Evolutionary conservation across 2,329 filamentous ascomycete genomes (phyloP), one percentile per base, ranked within the genome.

Genomic region (Ophiostoma tasmaniense): DNA sequence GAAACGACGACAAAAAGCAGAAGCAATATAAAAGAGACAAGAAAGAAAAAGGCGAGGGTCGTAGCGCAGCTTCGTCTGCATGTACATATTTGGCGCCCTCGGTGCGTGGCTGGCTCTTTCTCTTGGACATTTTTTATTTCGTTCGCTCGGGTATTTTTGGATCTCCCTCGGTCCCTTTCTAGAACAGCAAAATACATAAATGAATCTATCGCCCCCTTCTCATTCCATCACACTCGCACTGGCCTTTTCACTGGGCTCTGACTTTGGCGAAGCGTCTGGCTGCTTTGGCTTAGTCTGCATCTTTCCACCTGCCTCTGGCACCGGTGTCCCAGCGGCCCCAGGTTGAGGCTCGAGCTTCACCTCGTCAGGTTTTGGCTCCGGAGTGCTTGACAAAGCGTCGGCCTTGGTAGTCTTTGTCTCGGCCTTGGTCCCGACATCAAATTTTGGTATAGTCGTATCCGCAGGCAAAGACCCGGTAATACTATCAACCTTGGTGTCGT

Each of bases 131-230:
- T 61, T 61, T 61, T 61, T 61, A 61, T 61, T 59, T 61, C 55
- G 25, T 61, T 61, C 25, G 64, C 55, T 66, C 55, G 68, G 68
- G 68, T 69, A 67, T 69, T 64, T 22, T 61, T 61, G 55, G 55
- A 61, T 61, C 55, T 61, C 55, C 25, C 59, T 68, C 35, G 62
- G 33, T 66, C 68, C 64, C 35, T 61, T 25, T 61, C 55, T 64
- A 66, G 14, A 64, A 67, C 52, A 66, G 33, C 33, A 68, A 66
- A 55, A 35, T 67, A 69, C 42, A 55, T 42, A 17, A 35, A 67
- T 35, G 30, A 22, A 64, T 64, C 30, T n/a, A 64, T 28, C 65
- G 55, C 42, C n/a, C 14, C 11, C 64, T 55, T 42, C 64, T 55
- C 39, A 64, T 8, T 61, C 55, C 13, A 25, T 4, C 25, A 25